Conservation (phyloP, 2,329 filamentous ascomycete species). For the Hymenoscyphus occultus region DNA sequence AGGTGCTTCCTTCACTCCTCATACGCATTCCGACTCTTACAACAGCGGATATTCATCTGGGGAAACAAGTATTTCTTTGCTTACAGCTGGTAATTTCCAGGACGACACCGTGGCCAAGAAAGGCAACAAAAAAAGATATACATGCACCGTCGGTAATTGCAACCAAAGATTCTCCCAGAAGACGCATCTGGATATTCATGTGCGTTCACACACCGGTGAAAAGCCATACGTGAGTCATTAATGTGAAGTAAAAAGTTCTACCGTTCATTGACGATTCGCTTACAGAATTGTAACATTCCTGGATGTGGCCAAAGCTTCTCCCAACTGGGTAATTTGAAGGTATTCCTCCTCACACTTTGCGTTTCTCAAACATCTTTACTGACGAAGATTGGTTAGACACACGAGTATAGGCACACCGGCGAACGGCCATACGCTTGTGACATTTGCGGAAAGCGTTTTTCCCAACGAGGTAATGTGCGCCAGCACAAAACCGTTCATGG, state of each 20-base stretch:
- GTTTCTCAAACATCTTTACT: not conserved
- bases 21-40: conserved; percentile 12
- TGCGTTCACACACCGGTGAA: conserved; percentile 80
- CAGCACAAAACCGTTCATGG: conserved; percentile 81
- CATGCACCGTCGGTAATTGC: conserved; percentile 72
- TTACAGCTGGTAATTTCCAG: conserved; percentile 26
- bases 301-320: conserved; percentile 79
- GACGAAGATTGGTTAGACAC: conserved; percentile 55
- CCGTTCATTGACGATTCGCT: conserved; percentile 27
- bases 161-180: conserved; percentile 84
- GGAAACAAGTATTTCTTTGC: conserved; percentile 19
- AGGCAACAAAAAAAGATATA: conserved; percentile 57
- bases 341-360: conserved; percentile 39
- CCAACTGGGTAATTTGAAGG: conserved; percentile 86
- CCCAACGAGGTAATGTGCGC: conserved; percentile 80
- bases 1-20: conserved; percentile 34
- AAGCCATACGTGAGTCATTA: conserved; percentile 77
- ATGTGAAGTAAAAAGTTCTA: conserved; percentile 9
- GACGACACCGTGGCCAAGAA: conserved; percentile 20
- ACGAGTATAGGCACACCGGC: conserved; percentile 82
- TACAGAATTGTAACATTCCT: conserved; percentile 58
- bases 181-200: conserved; percentile 89
- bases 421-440: conserved; percentile 81
- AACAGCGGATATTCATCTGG: conserved; percentile 16
- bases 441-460: conserved; percentile 77